Base-by-base conservation (phyloP, 2,329 filamentous ascomycete species). In the Cordyceps cateniannulata region DNA sequence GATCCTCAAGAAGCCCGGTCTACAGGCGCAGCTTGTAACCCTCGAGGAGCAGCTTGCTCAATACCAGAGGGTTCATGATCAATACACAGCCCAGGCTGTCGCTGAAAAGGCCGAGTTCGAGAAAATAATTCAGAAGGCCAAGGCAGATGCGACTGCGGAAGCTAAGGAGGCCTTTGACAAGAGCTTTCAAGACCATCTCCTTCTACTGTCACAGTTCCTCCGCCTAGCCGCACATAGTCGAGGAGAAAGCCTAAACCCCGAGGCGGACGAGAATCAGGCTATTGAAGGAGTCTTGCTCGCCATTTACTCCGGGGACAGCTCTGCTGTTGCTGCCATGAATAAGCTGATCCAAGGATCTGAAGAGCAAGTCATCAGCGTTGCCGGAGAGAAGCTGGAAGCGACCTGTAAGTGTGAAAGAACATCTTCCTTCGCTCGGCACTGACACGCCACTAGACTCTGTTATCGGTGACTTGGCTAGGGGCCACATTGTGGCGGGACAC, bases 241-340 rank as follows among this genome's bases (percentile, higher is more conserved):
- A 67, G 81, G 85, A 22, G 87, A 90, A 69, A 89, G 89, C 65
- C 82, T 79, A 59, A 82, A 89, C 66, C 81, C 83, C 52, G 75
- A 79, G 45, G 73, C 81, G 5, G 89, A 92, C 61, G 89, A 93
- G 77, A 91, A 87, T 74, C 85, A 86, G 74, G 91, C 90, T 40
- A 86, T 95, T 62, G 90, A 96, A 75, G 90, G 90, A 57, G 86
- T 91, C 38, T 79, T 96, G 62, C 79, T 92, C 51, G 82, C 88
- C 63, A 88, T 95, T 35, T 95, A 96, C 74, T 85, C 85, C 50
- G 91, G 90, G 51, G 89, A 93, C 68, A 83, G 89, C 65, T 81
- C 78, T 66, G 90, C 89, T 55, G 89, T 95, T 25, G 77, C 83
- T 59, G 85, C 88, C 61, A 91, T 91, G 76, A 75, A 90, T 69